Evolutionary conservation across 2,329 filamentous ascomycete species (phyloP).

Genomic region (Xylaria digitata): DNA sequence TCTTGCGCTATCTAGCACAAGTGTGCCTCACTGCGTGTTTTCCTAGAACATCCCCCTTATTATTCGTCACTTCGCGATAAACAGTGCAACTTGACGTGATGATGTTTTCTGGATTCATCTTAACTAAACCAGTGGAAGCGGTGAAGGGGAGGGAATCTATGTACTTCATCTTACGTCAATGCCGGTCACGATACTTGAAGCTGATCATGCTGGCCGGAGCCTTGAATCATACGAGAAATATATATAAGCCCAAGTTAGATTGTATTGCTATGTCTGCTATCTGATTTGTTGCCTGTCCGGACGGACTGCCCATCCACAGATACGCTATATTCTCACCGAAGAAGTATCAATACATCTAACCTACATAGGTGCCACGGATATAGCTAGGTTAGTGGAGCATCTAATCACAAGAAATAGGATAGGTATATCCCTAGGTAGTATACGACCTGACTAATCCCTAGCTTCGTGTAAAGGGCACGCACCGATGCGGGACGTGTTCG

Average conservation of each 20-base stretch:
- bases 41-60: too few species aligned
- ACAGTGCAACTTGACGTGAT: too few species aligned
- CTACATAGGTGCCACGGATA: not conserved
- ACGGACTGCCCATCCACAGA: too few species aligned
- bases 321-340: not conserved
- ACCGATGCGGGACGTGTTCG: not conserved
- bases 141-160: too few species aligned
- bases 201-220: not conserved
- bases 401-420: not conserved
- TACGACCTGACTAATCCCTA: not conserved
- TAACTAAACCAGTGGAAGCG: too few species aligned
- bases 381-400: not conserved
- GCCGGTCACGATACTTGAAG: too few species aligned
- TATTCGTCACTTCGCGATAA: too few species aligned
- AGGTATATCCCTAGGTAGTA: not conserved
- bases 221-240: not conserved
- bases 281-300: not conserved
- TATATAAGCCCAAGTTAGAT: not conserved
- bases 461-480: not conserved
- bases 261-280: not conserved
- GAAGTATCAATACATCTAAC: not conserved
- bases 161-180: too few species aligned
- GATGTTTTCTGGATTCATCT: too few species aligned
- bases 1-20: too few species aligned
- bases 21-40: too few species aligned